Evolutionary conservation across 345 rosid species (phyloP), one percentile per base, ranked within the genome.

Genomic region (Eutrema japonicum): DNA sequence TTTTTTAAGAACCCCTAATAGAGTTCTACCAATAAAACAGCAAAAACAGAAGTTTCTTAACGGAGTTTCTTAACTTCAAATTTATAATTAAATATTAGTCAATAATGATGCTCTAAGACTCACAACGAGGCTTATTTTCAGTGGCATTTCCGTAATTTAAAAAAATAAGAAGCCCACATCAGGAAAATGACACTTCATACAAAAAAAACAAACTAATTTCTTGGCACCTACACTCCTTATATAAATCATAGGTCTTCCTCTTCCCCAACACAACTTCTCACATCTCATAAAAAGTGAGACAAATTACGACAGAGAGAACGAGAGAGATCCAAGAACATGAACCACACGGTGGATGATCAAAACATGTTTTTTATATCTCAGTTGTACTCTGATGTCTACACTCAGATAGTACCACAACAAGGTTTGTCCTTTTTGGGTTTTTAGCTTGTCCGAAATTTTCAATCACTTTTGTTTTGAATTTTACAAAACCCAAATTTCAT

Each of bases 281-380:
- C 55, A 80, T 71, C 55, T 30, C 64, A 62, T 74, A 45, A 55
- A 75, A 53, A 64, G 77, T 57, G 80, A 71, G 77, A 77, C 80
- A 77, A 71, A 58, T 50, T 22, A 56, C 46, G 37, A 52, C 4
- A 56, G 37, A 68, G 27, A 57, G 16, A 68, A 14, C 41, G 8
- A 9, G 40, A 47, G 68, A 62, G 58, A 48, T 54, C 53, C 56
- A 59, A 63, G 67, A 47, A 63, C 30, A 75, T 61, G 84, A 80
- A 52, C 67, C 56, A 59, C 38, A 57, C 75, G 18, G 69, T 76
- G 41, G 86, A 72, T 58, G 74, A 82, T 32, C 88, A 88, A 45
- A 82, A 78, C 43, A 75, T 85, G 83, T 78, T 66, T 6, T 79
- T 87, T 55, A 73, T 87, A 75, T 84, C 93, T 52, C 93, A 90